Conservation (phyloP, 1,139 yeast species). For the Candida glucosophila region DNA sequence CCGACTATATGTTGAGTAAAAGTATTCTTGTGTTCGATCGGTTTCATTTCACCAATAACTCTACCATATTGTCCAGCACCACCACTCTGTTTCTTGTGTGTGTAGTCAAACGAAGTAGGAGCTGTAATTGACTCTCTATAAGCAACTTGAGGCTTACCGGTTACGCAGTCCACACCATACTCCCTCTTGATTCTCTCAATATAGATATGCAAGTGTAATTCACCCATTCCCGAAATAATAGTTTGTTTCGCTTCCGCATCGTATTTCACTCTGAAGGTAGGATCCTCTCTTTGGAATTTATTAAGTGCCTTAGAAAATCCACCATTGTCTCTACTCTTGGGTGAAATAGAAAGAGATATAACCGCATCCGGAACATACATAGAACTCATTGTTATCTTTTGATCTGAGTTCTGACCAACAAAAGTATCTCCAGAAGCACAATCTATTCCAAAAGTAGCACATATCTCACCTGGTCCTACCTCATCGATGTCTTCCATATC, state of each 20-base stretch:
- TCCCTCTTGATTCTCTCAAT: conserved; percentile 98
- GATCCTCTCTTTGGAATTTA: conserved; percentile 97
- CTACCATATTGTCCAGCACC: conserved; percentile 99
- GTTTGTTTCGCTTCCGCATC: conserved; percentile 94
- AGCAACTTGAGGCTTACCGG: conserved; percentile 97
- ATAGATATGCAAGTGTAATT: conserved; percentile 89
- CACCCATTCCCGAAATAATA: conserved; percentile 97
- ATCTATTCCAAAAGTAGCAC: conserved; percentile 98
- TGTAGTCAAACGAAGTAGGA: conserved; percentile 77
- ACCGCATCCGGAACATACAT: conserved; percentile 99
- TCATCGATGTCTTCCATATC: conserved; percentile 98
- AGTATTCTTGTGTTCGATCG: conserved; percentile 58
- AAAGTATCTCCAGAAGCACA: conserved; percentile 99
- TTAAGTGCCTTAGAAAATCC: conserved; percentile 90
- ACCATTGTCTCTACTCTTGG: conserved; percentile 81
- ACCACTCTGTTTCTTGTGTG: conserved; percentile 97
- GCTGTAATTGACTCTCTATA: conserved; percentile 87
- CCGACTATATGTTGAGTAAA: conserved; percentile 89
- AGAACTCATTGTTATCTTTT: conserved; percentile 84
- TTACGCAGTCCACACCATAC: conserved; percentile 88
- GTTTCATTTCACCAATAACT: conserved; percentile 79
- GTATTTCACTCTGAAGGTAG: conserved; percentile 88
- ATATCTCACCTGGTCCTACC: conserved; percentile 96
- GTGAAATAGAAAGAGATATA: conserved; percentile 82
- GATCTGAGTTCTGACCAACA: conserved; percentile 61